A percentile compares a stretch with the other conserved stretches of the same genome.
phyloP scores from a whole-genome alignment of 139 green algal species.

The Ettlia oleoabundans region DNA sequence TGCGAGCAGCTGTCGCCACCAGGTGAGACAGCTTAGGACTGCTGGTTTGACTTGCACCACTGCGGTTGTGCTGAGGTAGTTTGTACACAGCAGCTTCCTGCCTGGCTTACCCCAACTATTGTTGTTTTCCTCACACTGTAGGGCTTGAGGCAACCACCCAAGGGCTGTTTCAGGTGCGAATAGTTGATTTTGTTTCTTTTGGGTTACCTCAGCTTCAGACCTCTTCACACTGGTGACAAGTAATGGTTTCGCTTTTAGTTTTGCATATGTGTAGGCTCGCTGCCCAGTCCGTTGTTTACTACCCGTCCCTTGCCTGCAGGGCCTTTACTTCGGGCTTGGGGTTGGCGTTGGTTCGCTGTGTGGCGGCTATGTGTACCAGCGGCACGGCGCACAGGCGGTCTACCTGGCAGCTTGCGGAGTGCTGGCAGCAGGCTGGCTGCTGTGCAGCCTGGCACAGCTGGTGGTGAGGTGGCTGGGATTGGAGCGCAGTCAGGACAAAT shows the following conservation, averaged over 20 bases:
- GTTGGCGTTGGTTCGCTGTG: slow-evolving; percentile 36
- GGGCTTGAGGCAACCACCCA: slow-evolving; percentile 54
- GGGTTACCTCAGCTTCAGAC: too few species aligned
- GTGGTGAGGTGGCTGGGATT: not conserved
- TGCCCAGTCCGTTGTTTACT: not conserved
- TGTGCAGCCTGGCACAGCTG: not conserved
- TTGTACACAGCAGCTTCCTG: too few species aligned
- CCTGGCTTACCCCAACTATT: too few species aligned
- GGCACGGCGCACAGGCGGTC: slow-evolving; percentile 23
- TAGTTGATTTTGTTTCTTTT: too few species aligned
- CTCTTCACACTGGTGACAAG: too few species aligned
- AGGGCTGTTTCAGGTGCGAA: slow-evolving; percentile 45
- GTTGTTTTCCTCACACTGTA: not conserved
- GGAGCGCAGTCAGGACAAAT: not conserved
- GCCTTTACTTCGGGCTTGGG: slow-evolving; percentile 42
- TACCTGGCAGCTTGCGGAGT: slow-evolving; percentile 30
- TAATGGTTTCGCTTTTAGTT: too few species aligned
- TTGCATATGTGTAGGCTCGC: too few species aligned
- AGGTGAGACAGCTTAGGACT: not conserved
- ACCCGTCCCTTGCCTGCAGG: not conserved
- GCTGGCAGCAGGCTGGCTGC: slow-evolving; percentile 34
- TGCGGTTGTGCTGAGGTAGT: too few species aligned
- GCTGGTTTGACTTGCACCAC: not conserved
- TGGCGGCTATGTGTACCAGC: slow-evolving; percentile 41
- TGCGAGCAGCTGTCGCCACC: slow-evolving; percentile 41